Evolutionary conservation across 2,329 filamentous ascomycete species (phyloP), one percentile per base, ranked within the genome.

Genomic region (Nigrospora osmanthi): DNA sequence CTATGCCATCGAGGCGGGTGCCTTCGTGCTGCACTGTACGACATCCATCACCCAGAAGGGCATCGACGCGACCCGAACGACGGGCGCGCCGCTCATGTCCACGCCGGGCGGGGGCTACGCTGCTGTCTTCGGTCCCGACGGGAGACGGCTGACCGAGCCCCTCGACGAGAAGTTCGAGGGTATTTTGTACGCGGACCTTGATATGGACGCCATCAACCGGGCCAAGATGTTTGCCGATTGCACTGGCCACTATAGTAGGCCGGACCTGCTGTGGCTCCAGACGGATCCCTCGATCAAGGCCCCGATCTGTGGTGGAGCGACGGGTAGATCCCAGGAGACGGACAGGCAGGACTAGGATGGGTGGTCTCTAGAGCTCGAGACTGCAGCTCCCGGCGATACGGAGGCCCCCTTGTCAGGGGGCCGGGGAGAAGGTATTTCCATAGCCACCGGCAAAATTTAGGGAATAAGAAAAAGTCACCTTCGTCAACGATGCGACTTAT

Each of bases 1-100:
- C 0, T 80, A 80, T 50, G 77, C 78, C 1, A 70, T 81, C 10
- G 79, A 83, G 54, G 69, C 72, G 2, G 64, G 66, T 10, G 58
- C 72, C 0, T 82, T 73, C 47, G 78, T 82, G 1, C 65, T 81
- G 3, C 74, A 78, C 49, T 61, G 62, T 40, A 76, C 75, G 0
- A 58, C 68, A 0, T 64, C 80, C 3, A 62, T 76, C 41, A 66
- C 63, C 0, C 51, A 70, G 7, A 54, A 63, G 13, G 76, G 69
- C 1, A 65, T 75, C 12, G 53, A 70, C 3, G 43, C 47, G 2
- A 66, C 78, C 56, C 57, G 60, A 9, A 74, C 70, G 0, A 52
- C 62, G 10, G 62, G 62, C 0, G 67, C 68, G 0, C 51, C 67
- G 0, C 47, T 73, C 0, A 71, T 74, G 56, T 53, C 56, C 6